Evolutionary conservation across 495 filamentous ascomycete genomes (phyloP).

Genomic region (Aspergillus baeticus): DNA sequence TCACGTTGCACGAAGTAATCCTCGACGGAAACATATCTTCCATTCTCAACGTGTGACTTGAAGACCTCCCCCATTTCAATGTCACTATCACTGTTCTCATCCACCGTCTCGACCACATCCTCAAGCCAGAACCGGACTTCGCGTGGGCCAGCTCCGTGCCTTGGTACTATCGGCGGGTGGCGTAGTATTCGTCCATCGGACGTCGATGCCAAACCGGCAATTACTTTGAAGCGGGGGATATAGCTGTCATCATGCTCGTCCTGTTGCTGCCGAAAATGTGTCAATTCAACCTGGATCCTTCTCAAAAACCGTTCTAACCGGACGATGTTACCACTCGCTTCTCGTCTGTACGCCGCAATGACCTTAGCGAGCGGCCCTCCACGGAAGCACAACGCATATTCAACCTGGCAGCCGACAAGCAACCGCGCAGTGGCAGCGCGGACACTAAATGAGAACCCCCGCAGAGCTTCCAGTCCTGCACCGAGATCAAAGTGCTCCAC

Average conservation of each 20-base stretch:
- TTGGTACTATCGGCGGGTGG: slow-evolving; percentile 31
- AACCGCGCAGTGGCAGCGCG: slow-evolving; percentile 62
- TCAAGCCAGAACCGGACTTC: slow-evolving; percentile 49
- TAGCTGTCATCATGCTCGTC: slow-evolving; percentile 9
- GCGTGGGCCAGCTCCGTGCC: slow-evolving; percentile 36
- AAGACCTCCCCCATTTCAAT: slow-evolving; percentile 20
- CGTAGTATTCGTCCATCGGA: slow-evolving; percentile 32
- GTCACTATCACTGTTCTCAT: background rate
- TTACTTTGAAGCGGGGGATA: slow-evolving; percentile 39
- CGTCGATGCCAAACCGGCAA: slow-evolving; percentile 42
- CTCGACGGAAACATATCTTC: slow-evolving; percentile 46
- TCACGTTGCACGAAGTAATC: slow-evolving; percentile 51
- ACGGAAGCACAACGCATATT: slow-evolving; percentile 38
- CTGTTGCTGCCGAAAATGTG: slow-evolving; percentile 36
- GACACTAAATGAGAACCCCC: slow-evolving; percentile 68
- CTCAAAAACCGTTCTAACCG: slow-evolving; percentile 44
- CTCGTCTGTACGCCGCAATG: slow-evolving; percentile 21
- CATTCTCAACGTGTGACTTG: background rate
- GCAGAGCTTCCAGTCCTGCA: slow-evolving; percentile 47
- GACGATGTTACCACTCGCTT: slow-evolving; percentile 10
- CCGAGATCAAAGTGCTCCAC: slow-evolving; percentile 32
- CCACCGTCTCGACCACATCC: slow-evolving; percentile 6
- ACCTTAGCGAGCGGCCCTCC: slow-evolving; percentile 24
- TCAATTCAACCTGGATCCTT: slow-evolving; percentile 38
- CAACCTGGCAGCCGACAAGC: slow-evolving; percentile 57